Evolutionary conservation across 2,329 filamentous ascomycete species (phyloP).

Genomic region (Pseudogymnoascus sp.): DNA sequence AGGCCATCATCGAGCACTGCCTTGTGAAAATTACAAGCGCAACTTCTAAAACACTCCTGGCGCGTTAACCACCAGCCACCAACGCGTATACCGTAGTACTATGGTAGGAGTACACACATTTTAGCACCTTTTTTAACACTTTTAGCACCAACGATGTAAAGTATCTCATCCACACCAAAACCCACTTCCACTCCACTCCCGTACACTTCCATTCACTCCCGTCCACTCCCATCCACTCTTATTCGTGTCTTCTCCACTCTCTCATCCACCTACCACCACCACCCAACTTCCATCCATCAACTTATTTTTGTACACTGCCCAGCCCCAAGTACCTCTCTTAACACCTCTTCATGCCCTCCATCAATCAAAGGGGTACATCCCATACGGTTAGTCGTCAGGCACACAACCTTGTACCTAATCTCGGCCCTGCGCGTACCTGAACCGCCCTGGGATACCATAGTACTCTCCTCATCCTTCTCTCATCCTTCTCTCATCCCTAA

Average conservation of each 20-base stretch:
- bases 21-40: background rate
- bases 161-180: background rate
- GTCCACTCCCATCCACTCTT: background rate
- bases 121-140: no score
- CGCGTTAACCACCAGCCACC: background rate
- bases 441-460: background rate
- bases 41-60: conserved; percentile 5
- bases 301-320: background rate
- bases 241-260: background rate
- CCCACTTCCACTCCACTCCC: background rate
- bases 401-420: background rate
- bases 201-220: background rate
- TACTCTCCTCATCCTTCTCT: background rate
- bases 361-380: background rate
- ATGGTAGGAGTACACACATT: no score
- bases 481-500: background rate
- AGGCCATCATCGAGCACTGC: background rate
- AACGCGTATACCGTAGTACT: background rate
- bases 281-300: background rate
- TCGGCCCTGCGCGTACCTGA: background rate
- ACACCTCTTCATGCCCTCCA: background rate
- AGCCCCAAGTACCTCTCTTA: background rate
- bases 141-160: no score
- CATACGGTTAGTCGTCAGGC: background rate
- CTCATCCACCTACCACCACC: background rate